A percentile compares a stretch with the other conserved stretches of the same genome.
Conservation (phyloP, 805 yeast genomes). For the Starmerella lactis-condensi region DNA sequence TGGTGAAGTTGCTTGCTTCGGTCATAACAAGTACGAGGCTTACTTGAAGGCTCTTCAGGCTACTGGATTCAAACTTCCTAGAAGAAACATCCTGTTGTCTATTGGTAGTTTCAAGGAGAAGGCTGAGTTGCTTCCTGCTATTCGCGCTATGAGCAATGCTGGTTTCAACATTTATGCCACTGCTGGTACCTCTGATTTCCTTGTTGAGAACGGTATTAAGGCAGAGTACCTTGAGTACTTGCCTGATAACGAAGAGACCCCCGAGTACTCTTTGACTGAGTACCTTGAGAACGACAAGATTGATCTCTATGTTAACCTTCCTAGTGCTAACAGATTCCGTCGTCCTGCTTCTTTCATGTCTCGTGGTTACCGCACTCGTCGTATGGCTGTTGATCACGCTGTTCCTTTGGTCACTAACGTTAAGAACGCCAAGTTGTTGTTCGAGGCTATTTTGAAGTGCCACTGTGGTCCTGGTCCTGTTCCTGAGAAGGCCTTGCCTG, state of each 20-base stretch:
- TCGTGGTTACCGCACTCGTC: slow-evolving; percentile 93
- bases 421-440: slow-evolving; percentile 84
- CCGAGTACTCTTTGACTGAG: slow-evolving; percentile 89
- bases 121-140: slow-evolving; percentile 77
- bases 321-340: slow-evolving; percentile 91
- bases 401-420: slow-evolving; percentile 96
- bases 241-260: slow-evolving; percentile 53
- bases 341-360: slow-evolving; percentile 97
- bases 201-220: slow-evolving; percentile 84
- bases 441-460: slow-evolving; percentile 44
- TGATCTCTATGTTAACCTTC: slow-evolving; percentile 89
- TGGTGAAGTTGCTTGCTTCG: slow-evolving; percentile 96
- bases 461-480: slow-evolving; percentile 42
- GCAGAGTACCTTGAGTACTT: slow-evolving; percentile 87
- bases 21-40: slow-evolving; percentile 91
- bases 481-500: slow-evolving; percentile 37
- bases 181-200: slow-evolving; percentile 97
- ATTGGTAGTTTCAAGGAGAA: slow-evolving; percentile 96
- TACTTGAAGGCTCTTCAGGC: slow-evolving; percentile 86
- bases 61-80: slow-evolving; percentile 87
- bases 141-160: slow-evolving; percentile 56
- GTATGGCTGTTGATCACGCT: slow-evolving; percentile 98
- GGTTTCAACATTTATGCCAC: slow-evolving; percentile 92
- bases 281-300: slow-evolving; percentile 93
- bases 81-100: slow-evolving; percentile 81